Percentiles rank a stretch among this genome's conserved stretches.
Conservation (phyloP, 768 basidiomycete genomes). For the Termitomyces sp. region DNA sequence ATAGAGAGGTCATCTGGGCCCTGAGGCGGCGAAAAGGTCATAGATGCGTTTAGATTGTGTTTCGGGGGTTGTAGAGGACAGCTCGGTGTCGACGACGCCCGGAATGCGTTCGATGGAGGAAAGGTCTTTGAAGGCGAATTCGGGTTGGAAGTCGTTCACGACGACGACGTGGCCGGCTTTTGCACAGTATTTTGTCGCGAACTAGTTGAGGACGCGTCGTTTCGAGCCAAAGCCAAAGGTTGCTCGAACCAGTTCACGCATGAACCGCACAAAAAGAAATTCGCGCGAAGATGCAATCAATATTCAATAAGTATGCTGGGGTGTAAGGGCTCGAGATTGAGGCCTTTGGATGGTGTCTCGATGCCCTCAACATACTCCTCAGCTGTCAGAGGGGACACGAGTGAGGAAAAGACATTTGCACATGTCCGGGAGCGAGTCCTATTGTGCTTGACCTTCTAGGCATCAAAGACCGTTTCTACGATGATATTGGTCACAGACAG, state of each 20-base stretch:
- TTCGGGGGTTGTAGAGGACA: slow-evolving; percentile 43
- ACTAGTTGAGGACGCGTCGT: slow-evolving; percentile 66
- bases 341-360: slow-evolving; percentile 18
- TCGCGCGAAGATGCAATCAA: slow-evolving; percentile 27
- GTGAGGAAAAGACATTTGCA: slow-evolving; percentile 71
- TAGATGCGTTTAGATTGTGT: slow-evolving; percentile 62
- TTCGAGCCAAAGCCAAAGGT: slow-evolving; percentile 90
- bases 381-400: slow-evolving; percentile 65
- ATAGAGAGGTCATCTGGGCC: slow-evolving; percentile 40
- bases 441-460: slow-evolving; percentile 72
- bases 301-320: slow-evolving; percentile 29
- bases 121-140: slow-evolving; percentile 65
- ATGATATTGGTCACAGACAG: slow-evolving; percentile 32
- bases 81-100: slow-evolving; percentile 31
- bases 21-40: slow-evolving; percentile 47
- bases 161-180: slow-evolving; percentile 70
- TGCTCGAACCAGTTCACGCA: slow-evolving; percentile 70
- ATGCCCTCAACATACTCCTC: slow-evolving; percentile 56
- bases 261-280: slow-evolving; percentile 54
- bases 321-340: slow-evolving; percentile 26
- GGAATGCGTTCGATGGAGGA: slow-evolving; percentile 53
- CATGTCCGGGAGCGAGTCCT: slow-evolving; percentile 69
- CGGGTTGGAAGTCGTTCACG: slow-evolving; percentile 74
- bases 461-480: slow-evolving; percentile 73
- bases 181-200: slow-evolving; percentile 56